Evolutionary conservation across 768 basidiomycete genomes (phyloP), one percentile per base, ranked within the genome.

Genomic region (Terana coerulea): DNA sequence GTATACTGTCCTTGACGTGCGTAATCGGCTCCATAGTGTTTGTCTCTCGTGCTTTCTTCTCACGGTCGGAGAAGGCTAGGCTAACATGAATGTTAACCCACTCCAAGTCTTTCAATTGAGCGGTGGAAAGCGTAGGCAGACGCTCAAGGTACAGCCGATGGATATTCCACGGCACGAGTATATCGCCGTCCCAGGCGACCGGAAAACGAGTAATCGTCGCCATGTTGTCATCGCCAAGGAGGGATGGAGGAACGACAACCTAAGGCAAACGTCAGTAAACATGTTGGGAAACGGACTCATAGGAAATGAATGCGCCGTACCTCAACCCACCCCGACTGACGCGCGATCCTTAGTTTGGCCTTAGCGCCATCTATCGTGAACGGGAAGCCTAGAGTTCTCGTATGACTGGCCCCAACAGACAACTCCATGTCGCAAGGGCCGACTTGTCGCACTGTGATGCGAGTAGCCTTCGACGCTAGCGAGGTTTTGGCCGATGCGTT

Each of bases 281-380:
- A 14, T 43, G 7, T 15, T 10, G 21, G 26, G 14, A n/a, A 7
- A 37, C 7, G 21, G 5, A 6, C 15, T 11, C 12, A 5, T 14
- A 28, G 5, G 21, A 5, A 48, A 14, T 34, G 33, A n/a, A 34
- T 17, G 19, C 8, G 25, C 19, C 36, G 12, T 22, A 50, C 49
- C 37, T 50, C 49, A 14, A 50, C 25, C 49, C 49, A 50, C 3
- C 28, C 22, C 14, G 49, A 50, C 37, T 50, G 35, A 22, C 49
- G 35, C 12, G 49, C 49, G 2, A 50, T 24, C 3, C 49, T 36
- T 3, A 50, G 24, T 21, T 41, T 50, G 10, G 35, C 19, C 28
- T 41, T 21, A 2, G 5, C n/a, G 12, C 25, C 36, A 21, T 39
- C 35, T 11, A 50, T 24, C 7, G 39, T 11, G 19, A 22, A 50